phyloP scores from a whole-genome alignment of 2,329 filamentous ascomycete species.

The Colletotrichum simmondsii region DNA sequence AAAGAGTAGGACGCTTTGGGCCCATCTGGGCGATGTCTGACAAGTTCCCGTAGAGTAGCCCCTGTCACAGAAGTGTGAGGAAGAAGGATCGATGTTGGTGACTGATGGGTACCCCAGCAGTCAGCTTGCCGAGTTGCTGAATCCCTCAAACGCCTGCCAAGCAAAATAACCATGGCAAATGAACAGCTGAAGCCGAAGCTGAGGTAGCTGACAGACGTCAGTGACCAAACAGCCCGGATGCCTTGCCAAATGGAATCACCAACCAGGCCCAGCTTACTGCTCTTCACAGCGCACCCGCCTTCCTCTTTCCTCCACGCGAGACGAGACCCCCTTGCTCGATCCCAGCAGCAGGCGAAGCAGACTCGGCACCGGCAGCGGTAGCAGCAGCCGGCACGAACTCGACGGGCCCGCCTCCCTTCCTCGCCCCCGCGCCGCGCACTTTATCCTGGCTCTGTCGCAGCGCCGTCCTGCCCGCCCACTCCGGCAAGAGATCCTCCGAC shows the following conservation, averaged over 20 bases:
- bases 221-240: background rate
- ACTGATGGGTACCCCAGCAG: background rate
- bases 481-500: conserved; percentile 57
- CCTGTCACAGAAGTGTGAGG: background rate
- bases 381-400: conserved; percentile 59
- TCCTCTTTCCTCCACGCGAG: conserved; percentile 45
- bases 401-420: conserved; percentile 53
- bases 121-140: background rate
- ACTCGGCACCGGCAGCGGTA: conserved; percentile 1
- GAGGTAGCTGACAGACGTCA: background rate
- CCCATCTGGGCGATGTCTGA: background rate
- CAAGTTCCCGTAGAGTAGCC: background rate
- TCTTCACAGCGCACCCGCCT: conserved; percentile 39
- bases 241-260: background rate
- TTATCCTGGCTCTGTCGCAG: conserved; percentile 61
- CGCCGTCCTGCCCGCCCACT: conserved; percentile 62
- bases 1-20: background rate
- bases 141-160: background rate
- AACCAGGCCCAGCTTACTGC: background rate
- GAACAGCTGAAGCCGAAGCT: background rate
- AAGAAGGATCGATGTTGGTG: background rate
- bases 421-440: conserved; percentile 55
- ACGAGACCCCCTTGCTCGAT: conserved; percentile 37
- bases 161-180: background rate
- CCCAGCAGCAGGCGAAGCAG: conserved; percentile 24